Conservation (phyloP, 257 asterid species). For the Jaltomata sinuosa region DNA sequence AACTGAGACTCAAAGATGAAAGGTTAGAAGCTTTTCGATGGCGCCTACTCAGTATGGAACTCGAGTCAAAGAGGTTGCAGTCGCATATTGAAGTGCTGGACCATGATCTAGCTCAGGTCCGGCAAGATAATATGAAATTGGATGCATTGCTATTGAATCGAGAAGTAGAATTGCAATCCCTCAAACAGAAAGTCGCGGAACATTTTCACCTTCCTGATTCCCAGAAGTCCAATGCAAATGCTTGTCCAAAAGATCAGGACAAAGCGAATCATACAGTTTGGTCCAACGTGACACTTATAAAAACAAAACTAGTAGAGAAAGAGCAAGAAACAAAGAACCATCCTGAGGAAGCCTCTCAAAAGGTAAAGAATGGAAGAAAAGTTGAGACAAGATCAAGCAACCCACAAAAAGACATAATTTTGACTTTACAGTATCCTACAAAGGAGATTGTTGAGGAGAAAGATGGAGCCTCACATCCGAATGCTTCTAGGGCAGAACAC, state of each 20-base stretch:
- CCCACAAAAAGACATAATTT: slow-evolving; percentile 49
- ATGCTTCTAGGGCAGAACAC: slow-evolving; percentile 27
- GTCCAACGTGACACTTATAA: slow-evolving; percentile 68
- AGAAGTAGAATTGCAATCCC: slow-evolving; percentile 52
- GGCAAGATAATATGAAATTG: slow-evolving; percentile 52
- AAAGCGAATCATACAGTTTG: slow-evolving; percentile 40
- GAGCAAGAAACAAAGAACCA: slow-evolving; percentile 32
- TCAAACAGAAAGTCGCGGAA: slow-evolving; percentile 46
- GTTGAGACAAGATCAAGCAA: slow-evolving; percentile 17
- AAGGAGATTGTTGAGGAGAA: slow-evolving; percentile 29
- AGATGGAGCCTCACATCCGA: slow-evolving; percentile 3
- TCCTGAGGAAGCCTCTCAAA: slow-evolving; percentile 17
- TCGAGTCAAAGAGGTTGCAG: slow-evolving; percentile 64
- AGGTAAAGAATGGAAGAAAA: slow-evolving; percentile 12
- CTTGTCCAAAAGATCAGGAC: slow-evolving; percentile 25
- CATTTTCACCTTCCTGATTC: slow-evolving; percentile 41
- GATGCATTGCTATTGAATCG: slow-evolving; percentile 44
- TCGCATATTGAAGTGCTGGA: slow-evolving; percentile 51
- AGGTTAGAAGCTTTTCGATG: slow-evolving; percentile 63
- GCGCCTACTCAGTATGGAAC: slow-evolving; percentile 73
- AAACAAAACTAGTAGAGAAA: slow-evolving; percentile 43
- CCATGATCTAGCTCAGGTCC: slow-evolving; percentile 40
- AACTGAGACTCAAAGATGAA: slow-evolving; percentile 67
- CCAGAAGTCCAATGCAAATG: slow-evolving; percentile 36
- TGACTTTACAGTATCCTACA: slow-evolving; percentile 40